Conservation (phyloP, 2,329 filamentous ascomycete species). For the Claviceps sp. region DNA sequence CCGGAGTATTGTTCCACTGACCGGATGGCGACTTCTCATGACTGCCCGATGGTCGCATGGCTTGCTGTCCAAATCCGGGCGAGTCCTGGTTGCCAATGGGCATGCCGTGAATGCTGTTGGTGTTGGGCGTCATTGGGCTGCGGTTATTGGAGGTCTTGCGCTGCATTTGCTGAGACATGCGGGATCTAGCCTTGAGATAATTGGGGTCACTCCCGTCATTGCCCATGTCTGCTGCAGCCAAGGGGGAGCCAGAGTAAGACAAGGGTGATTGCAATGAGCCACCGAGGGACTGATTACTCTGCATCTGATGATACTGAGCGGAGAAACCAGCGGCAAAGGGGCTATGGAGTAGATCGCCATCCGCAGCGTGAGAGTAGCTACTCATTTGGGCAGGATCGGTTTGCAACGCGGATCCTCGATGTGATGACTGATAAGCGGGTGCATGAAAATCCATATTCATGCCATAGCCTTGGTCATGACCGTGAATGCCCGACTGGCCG, state of each 20-base stretch:
- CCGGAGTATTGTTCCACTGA: slow-evolving; percentile 81
- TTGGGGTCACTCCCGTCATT: slow-evolving; percentile 36
- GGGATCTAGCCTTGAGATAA: slow-evolving; percentile 49
- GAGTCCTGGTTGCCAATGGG: slow-evolving; percentile 56
- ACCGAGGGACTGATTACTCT: slow-evolving; percentile 42
- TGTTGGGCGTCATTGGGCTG: slow-evolving; percentile 77
- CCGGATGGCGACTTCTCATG: slow-evolving; percentile 78
- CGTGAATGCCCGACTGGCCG: slow-evolving; percentile 34
- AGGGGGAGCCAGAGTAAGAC: slow-evolving; percentile 25
- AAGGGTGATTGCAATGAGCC: slow-evolving; percentile 32
- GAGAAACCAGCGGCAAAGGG: slow-evolving; percentile 73
- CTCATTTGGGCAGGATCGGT: slow-evolving; percentile 59
- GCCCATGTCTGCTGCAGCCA: slow-evolving; percentile 33
- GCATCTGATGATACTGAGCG: slow-evolving; percentile 63
- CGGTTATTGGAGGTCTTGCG: slow-evolving; percentile 61
- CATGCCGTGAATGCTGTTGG: slow-evolving; percentile 59
- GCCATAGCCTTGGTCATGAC: slow-evolving; percentile 42
- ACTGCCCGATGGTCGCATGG: slow-evolving; percentile 56
- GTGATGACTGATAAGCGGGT: slow-evolving; percentile 35
- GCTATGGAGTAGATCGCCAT: slow-evolving; percentile 83
- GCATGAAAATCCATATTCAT: slow-evolving; percentile 47
- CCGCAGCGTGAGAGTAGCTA: slow-evolving; percentile 81
- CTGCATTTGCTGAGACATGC: slow-evolving; percentile 50
- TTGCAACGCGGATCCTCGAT: slow-evolving; percentile 43
- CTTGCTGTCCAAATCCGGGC: slow-evolving; percentile 59